Conservation (phyloP, 495 filamentous ascomycete species). For the Aspergillus panamensis region DNA sequence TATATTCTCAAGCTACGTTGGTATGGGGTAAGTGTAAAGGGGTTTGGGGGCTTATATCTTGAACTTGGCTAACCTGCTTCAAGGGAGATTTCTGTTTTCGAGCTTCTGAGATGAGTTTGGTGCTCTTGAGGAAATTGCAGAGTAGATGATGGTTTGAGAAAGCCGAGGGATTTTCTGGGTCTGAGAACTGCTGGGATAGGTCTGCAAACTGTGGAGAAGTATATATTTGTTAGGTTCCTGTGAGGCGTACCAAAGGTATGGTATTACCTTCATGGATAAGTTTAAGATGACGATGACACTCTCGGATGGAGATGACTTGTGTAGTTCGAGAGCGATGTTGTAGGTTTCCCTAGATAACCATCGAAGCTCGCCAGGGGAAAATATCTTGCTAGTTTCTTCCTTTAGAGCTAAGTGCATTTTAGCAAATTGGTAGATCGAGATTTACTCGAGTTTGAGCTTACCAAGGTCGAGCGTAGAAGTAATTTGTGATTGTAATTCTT, state of each 20-base stretch:
- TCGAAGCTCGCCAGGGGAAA: conserved; percentile 64
- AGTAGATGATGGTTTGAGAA: conserved; percentile 57
- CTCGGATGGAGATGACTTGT: conserved; percentile 50
- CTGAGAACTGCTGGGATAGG: conserved; percentile 51
- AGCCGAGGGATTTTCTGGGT: conserved; percentile 41
- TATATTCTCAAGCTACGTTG: neutral
- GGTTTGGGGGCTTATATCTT: neutral
- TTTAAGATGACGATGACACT: conserved; percentile 54
- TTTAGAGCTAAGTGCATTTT: conserved; percentile 41
- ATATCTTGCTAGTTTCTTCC: conserved; percentile 33
- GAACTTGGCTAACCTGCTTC: conserved; percentile 33
- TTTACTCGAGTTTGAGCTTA: conserved; percentile 27
- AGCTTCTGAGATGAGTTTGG: conserved; percentile 57
- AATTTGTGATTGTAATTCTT: conserved; percentile 44
- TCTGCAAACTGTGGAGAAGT: conserved; percentile 50
- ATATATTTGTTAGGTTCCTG: neutral
- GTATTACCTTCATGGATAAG: conserved; percentile 49
- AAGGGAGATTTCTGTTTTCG: conserved; percentile 61
- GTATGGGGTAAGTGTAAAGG: too few species aligned
- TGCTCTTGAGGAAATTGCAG: conserved; percentile 64
- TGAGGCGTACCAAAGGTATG: neutral
- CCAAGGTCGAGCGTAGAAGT: conserved; percentile 62
- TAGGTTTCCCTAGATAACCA: conserved; percentile 82
- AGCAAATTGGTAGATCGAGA: neutral
- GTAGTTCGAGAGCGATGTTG: conserved; percentile 63